Base-by-base conservation (phyloP, 176 grass and related monocot species). In the Eleusine indica region DNA sequence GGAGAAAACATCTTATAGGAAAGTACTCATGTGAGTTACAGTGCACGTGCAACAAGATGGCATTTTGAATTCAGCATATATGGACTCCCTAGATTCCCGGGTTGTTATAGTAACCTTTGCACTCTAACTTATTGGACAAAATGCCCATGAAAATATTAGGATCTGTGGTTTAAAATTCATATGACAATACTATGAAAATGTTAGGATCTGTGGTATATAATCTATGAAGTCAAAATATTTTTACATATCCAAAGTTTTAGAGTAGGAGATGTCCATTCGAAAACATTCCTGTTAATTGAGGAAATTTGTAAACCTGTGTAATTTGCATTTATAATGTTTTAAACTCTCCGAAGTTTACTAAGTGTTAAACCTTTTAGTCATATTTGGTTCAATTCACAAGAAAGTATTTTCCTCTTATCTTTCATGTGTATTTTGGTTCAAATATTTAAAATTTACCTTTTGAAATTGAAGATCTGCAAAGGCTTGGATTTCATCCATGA, bases 401-500 rank as follows among this genome's bases (percentile, higher is more conserved):
- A 75, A 68, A 68, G 4, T 15, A 48, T 76, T 62, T 79, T 62
- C 15, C 11, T 28, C 11, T 8, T 81, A 28, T 47, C 38, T 86
- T 73, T 58, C 61, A 76, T 89, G 32, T 30, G 10, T 81, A 71
- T 74, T 47, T 83, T 28, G 74, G 38, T 75, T 86, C 44, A 17
- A 86, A 84, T 83, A 49, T 79, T 73, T 54, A 74, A 39, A 70
- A 25, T 80, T 56, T 52, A 41, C 32, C 56, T 79, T 91, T 32
- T 66, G 37, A 46, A 70, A 86, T 81, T 91, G 66, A 87, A 99
- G 96, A 87, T 94, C 47, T 88, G 93, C 71, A 94, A 96, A 86
- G 93, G 89, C 14, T 88, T 99, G 88, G 84, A 87, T 52, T 99
- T 94, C 80, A 94, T 99, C 68, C 96, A 99, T 48, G 87, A 80